Base-by-base conservation (phyloP, 2,329 filamentous ascomycete species). In the Xylaria sp. region DNA sequence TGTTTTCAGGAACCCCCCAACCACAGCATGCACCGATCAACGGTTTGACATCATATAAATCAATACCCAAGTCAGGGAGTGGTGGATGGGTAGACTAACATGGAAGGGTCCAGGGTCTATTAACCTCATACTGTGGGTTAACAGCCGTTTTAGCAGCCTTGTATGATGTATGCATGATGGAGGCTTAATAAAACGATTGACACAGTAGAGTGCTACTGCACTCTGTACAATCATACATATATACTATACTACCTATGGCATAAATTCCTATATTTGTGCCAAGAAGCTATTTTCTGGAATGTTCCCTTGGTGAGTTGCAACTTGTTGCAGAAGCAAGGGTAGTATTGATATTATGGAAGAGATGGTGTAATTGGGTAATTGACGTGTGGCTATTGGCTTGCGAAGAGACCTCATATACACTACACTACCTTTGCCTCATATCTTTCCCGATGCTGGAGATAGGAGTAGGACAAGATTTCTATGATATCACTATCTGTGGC, bases 11-110 rank as follows among this genome's bases (percentile, higher is more conserved):
- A 30, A 59, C 39, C 18, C 32, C 48, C 5, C 32, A 46, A 30
- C 52, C 20, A 48, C 45, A 25, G 20, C 4, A 41, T 32, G 53
- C 13, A 8, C 2, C 18, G 34, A 60, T 53, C 20, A 32, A 53
- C 43, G 23, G 28, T 12, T 69, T 64, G 52, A 69, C 69, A 69
- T 68, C 66, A 69, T 66, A 34, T 10, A 5, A 32, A 5, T 28
- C 34, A 34, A 39, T 5, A 23, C 28, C 23, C 9, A 45, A 28
- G 20, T 10, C 10, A 58, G 8, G n/a, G 43, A 32, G 28, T 41
- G 50, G 50, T 30, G n/a, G 43, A 32, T 13, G 20, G 13, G 43
- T 53, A 23, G n/a, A n/a, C 10, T 25, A 50, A 6, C 23, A 23
- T 25, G 13, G 28, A 46, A 59, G 45, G 53, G 28, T 46, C 18